Base-by-base conservation (phyloP, 1,139 yeast species). In the Blastobotrys proliferans region DNA sequence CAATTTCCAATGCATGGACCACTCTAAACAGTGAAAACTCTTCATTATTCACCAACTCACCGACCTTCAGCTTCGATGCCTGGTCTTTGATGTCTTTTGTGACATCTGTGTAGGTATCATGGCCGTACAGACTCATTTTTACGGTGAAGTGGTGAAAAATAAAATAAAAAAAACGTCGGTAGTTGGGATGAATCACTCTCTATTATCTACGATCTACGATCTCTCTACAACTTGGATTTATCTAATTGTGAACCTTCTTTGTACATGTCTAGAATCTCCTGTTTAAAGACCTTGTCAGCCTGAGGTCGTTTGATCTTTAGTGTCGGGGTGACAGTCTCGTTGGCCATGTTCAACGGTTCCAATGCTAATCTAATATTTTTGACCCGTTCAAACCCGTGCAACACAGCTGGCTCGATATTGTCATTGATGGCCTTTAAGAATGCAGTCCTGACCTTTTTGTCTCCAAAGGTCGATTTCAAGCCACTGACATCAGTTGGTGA, bases 291-390 rank as follows among this genome's bases (percentile, higher is more conserved):
- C 54, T 72, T 73, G 28, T 72, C 65, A 9, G 86, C 84, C 34
- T 71, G 66, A 6, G 76, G 73, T 54, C 94, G 70, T 65, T 79
- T 82, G 50, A 83, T 73, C 65, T 84, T 84, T 58, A 83, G 64
- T 2, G 94, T 83, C 35, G 94, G 94, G 3, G 94, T 84, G 34
- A 83, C 64, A 11, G 79, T 76, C 41, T 79, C 81, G 47, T 78
- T 76, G 37, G 76, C 83, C 25, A 77, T 63, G 24, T 73, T 78
- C 59, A 84, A 73, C 2, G 94, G 90, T 50, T 83, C 92, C 40
- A 82, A 59, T 29, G 69, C 79, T 41, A 82, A 68, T 34, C 63
- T 62, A 19, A 80, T 60, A 54, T 84, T 83, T 61, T 80, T 83
- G 40, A 84, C 51, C 59, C 74, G 77, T 60, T 84, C 94, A 56